These are phyloP conservation scores for Alternaria longipes DNA, from an alignment of 2,329 filamentous ascomycete genomes.

Conservation along the genomic window DNA sequence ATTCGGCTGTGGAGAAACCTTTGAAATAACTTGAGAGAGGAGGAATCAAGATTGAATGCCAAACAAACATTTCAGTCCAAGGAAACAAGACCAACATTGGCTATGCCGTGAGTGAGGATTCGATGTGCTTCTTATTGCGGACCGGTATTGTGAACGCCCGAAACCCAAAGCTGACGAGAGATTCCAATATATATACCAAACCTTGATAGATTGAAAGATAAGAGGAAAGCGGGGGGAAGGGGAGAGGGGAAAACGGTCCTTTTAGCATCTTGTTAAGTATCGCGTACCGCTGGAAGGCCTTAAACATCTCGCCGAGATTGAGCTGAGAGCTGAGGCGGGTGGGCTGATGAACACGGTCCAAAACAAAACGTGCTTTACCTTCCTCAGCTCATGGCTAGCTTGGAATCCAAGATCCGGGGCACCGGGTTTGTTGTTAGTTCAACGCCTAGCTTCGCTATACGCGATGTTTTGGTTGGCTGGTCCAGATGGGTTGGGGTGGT, in stretches of 20 bases:
- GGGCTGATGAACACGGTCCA: neutral
- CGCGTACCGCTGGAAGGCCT: neutral
- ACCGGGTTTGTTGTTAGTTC: neutral
- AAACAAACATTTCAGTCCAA: constrained; percentile 2
- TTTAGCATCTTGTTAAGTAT: neutral
- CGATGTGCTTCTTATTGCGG: neutral
- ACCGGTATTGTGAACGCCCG: neutral
- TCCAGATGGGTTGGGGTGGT: neutral
- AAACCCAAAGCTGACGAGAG: neutral
- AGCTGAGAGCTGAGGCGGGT: neutral
- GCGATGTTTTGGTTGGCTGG: neutral
- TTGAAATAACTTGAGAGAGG: neutral
- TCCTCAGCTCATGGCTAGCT: constrained; percentile 1
- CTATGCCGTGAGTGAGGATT: neutral
- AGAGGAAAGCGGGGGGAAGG: neutral
- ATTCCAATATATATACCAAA: neutral
- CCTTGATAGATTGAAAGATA: neutral
- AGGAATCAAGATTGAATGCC: constrained; percentile 1
- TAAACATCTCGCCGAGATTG: neutral
- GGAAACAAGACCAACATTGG: neutral
- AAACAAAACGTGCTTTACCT: constrained; percentile 2
- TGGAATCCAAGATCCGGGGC: neutral
- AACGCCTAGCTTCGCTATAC: neutral
- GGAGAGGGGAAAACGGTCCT: constrained; percentile 1
- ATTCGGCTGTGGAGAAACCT: constrained; percentile 7